These are phyloP conservation scores for Aspergillus sp. DNA, from an alignment of 2,329 filamentous ascomycete genomes.

Conservation along the genomic window DNA sequence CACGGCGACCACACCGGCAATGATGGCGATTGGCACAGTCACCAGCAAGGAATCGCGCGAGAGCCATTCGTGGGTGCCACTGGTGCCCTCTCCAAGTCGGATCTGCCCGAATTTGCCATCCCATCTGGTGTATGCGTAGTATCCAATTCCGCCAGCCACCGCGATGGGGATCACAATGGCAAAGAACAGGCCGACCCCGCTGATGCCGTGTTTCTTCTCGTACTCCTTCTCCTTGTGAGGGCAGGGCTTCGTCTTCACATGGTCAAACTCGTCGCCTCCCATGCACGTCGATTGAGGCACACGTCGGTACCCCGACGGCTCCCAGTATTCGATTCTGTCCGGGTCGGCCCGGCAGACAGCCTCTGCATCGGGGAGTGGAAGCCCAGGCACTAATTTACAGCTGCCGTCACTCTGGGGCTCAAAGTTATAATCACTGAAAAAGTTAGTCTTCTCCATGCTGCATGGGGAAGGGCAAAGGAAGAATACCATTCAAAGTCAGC, in stretches of 20 bases:
- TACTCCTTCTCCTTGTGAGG: conserved; percentile 80
- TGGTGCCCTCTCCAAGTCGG: conserved; percentile 68
- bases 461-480: neutral
- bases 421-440: conserved; percentile 81
- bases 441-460: conserved; percentile 11
- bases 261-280: conserved; percentile 73
- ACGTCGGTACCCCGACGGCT: conserved; percentile 82
- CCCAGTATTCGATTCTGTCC: conserved; percentile 72
- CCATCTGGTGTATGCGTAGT: conserved; percentile 83
- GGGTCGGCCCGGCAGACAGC: conserved; percentile 62
- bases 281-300: conserved; percentile 86
- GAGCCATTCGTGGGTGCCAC: conserved; percentile 43
- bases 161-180: conserved; percentile 74
- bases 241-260: conserved; percentile 63
- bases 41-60: conserved; percentile 75
- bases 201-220: conserved; percentile 66
- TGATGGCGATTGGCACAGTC: conserved; percentile 73
- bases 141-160: conserved; percentile 70
- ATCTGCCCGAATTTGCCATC: conserved; percentile 89
- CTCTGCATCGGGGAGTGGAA: conserved; percentile 60
- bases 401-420: conserved; percentile 73
- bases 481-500: conserved; percentile 86
- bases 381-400: conserved; percentile 73
- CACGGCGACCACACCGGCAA: conserved; percentile 77
- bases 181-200: conserved; percentile 77